Conservation (phyloP, 495 filamentous ascomycete genomes). For the Aspergillus indologenus region DNA sequence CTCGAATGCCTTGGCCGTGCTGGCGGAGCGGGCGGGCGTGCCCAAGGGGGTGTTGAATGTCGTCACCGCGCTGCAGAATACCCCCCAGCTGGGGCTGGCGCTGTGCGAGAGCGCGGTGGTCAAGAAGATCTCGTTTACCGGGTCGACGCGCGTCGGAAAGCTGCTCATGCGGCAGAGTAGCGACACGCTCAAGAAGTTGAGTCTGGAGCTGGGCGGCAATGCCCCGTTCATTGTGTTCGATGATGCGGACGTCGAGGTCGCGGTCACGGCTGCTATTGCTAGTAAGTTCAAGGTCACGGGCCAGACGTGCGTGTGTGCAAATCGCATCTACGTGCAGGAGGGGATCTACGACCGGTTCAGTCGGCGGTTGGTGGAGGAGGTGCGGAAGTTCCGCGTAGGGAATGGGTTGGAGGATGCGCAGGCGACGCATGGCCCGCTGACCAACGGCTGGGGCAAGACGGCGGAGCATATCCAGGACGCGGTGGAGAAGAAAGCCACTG, state of each 20-base stretch:
- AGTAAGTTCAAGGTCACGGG: slow-evolving; percentile 55
- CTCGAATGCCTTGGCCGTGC: slow-evolving; percentile 51
- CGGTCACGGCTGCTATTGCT: slow-evolving; percentile 45
- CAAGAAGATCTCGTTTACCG: slow-evolving; percentile 65
- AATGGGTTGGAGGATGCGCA: slow-evolving; percentile 53
- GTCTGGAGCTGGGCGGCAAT: slow-evolving; percentile 65
- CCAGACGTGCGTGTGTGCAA: slow-evolving; percentile 62
- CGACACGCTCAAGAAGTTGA: slow-evolving; percentile 58
- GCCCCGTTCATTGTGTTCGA: slow-evolving; percentile 65
- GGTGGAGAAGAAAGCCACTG: slow-evolving; percentile 39
- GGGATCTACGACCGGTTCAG: slow-evolving; percentile 44
- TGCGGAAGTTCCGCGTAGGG: slow-evolving; percentile 7
- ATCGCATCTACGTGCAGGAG: slow-evolving; percentile 58
- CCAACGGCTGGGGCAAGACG: slow-evolving; percentile 58
- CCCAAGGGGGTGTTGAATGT: slow-evolving; percentile 59
- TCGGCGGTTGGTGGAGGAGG: slow-evolving; percentile 39
- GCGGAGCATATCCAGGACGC: slow-evolving; percentile 54
- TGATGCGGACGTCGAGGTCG: slow-evolving; percentile 57
- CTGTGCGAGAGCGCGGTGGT: slow-evolving; percentile 55
- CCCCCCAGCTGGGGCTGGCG: slow-evolving; percentile 53
- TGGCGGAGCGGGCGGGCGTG: slow-evolving; percentile 58
- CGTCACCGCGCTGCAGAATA: slow-evolving; percentile 53
- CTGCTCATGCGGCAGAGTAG: slow-evolving; percentile 47
- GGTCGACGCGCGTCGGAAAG: slow-evolving; percentile 51
- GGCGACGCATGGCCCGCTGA: slow-evolving; percentile 45